These are phyloP conservation scores for Leccinum fallax DNA, from an alignment of 1,284 basidiomycete species.

Conservation along the genomic window DNA sequence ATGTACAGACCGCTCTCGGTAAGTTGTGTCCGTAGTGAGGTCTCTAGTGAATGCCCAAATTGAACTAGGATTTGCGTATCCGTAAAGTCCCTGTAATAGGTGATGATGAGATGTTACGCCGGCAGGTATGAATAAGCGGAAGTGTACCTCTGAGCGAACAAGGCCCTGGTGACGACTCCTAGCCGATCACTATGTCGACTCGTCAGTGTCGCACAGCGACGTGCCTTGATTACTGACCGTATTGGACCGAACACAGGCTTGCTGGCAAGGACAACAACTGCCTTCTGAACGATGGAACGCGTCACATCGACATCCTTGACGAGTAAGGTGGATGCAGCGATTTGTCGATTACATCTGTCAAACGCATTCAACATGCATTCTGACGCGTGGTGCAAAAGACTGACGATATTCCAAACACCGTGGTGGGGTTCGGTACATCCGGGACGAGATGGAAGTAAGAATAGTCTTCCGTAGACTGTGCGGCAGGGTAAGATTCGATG, in stretches of 20 bases:
- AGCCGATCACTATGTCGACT: constrained; percentile 72
- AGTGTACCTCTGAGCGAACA: constrained; percentile 77
- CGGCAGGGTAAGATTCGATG: constrained; percentile 12
- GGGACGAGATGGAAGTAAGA: constrained; percentile 92
- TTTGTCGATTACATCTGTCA: constrained; percentile 91
- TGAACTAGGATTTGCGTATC: constrained; percentile 84
- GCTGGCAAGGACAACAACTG: constrained; percentile 91
- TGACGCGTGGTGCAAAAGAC: constrained; percentile 33
- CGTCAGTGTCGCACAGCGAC: constrained; percentile 10
- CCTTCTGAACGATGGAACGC: constrained; percentile 96
- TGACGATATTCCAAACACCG: constrained; percentile 92
- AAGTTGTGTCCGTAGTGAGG: constrained; percentile 64
- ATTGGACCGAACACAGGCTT: constrained; percentile 90
- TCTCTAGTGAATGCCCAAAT: constrained; percentile 76
- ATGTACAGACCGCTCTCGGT: constrained; percentile 86
- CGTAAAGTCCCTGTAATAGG: constrained; percentile 68
- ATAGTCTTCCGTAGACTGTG: constrained; percentile 90
- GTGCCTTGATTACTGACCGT: constrained; percentile 47
- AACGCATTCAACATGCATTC: constrained; percentile 7
- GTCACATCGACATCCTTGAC: constrained; percentile 89
- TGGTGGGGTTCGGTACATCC: constrained; percentile 68
- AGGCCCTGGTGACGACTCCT: constrained; percentile 91
- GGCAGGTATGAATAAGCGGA: not conserved
- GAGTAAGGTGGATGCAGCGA: constrained; percentile 80
- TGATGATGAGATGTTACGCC: not conserved